Evolutionary conservation across 805 yeast species (phyloP).

Genomic region (Blastobotrys americana): DNA sequence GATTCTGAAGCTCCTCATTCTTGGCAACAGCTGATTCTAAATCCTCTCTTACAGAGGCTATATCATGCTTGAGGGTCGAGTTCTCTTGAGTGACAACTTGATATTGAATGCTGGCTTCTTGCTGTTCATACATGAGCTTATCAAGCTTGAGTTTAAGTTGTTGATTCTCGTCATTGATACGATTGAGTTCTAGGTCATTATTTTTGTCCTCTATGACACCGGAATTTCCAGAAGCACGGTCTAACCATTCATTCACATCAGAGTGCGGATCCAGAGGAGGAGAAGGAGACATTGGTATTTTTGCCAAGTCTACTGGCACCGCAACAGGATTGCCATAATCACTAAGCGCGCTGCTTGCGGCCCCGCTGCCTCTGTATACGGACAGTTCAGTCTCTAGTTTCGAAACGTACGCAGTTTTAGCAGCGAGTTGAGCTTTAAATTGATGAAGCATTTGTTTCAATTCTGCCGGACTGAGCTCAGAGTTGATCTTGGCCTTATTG

Average conservation of each 20-base stretch:
- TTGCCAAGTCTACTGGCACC: background rate
- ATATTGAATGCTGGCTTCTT: slow-evolving; percentile 19
- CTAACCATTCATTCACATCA: background rate
- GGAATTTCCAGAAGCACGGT: slow-evolving; percentile 3
- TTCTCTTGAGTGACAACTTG: slow-evolving; percentile 17
- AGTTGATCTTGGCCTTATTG: slow-evolving; percentile 58
- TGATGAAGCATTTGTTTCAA: slow-evolving; percentile 35
- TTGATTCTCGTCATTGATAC: slow-evolving; percentile 6
- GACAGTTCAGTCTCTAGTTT: slow-evolving; percentile 38
- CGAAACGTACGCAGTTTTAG: slow-evolving; percentile 28
- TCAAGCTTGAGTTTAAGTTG: slow-evolving; percentile 17
- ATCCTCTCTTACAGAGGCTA: slow-evolving; percentile 8
- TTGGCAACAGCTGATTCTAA: background rate
- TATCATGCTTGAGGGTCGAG: slow-evolving; percentile 7
- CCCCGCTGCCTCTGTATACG: slow-evolving; percentile 30
- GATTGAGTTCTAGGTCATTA: background rate
- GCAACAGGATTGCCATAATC: background rate
- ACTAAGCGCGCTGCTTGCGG: background rate
- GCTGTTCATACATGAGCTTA: slow-evolving; percentile 18
- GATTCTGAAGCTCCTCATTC: background rate
- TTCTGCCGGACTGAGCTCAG: slow-evolving; percentile 48
- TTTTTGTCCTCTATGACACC: background rate
- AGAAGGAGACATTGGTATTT: background rate
- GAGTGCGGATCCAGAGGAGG: background rate
- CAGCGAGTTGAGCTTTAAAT: slow-evolving; percentile 29